phyloP scores from a whole-genome alignment of 176 grass and related monocot genomes.

The Melocanna baccifera region DNA sequence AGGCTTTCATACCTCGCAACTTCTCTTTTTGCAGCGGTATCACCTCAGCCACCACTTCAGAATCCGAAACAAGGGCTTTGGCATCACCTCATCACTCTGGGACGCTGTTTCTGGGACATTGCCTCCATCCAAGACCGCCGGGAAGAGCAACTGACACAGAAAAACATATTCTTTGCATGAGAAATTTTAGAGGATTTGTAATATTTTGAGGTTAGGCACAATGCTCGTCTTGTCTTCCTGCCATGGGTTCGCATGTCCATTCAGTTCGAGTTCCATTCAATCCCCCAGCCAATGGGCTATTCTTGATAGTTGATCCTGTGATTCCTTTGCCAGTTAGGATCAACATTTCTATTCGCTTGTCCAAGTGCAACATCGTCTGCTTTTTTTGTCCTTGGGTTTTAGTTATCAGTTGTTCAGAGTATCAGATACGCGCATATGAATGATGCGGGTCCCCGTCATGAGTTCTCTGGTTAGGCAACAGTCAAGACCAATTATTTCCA shows the following conservation, averaged over 20 bases:
- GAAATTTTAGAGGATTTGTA: constrained; percentile 41
- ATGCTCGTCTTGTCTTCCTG: constrained; percentile 17
- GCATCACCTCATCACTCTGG: constrained; percentile 88
- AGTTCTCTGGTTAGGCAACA: neutral
- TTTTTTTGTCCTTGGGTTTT: neutral
- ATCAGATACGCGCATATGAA: neutral
- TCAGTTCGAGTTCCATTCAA: constrained; percentile 30
- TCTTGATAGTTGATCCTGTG: neutral
- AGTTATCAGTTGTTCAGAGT: neutral
- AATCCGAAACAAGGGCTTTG: constrained; percentile 83
- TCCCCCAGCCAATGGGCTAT: neutral
- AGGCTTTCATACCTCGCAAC: neutral
- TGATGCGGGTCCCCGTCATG: neutral
- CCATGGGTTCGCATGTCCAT: constrained; percentile 17
- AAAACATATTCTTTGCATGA: constrained; percentile 25
- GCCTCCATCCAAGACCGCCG: constrained; percentile 38
- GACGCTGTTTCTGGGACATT: constrained; percentile 72
- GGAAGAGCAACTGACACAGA: constrained; percentile 39
- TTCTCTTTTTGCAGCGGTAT: constrained; percentile 51
- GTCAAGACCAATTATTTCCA: neutral
- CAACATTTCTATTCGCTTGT: neutral
- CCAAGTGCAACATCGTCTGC: neutral
- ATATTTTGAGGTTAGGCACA: constrained; percentile 50
- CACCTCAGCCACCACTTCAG: constrained; percentile 95
- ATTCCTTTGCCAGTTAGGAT: neutral